Evolutionary conservation across 768 basidiomycete genomes (phyloP).

Genomic region (Pleurotus ostreatus): DNA sequence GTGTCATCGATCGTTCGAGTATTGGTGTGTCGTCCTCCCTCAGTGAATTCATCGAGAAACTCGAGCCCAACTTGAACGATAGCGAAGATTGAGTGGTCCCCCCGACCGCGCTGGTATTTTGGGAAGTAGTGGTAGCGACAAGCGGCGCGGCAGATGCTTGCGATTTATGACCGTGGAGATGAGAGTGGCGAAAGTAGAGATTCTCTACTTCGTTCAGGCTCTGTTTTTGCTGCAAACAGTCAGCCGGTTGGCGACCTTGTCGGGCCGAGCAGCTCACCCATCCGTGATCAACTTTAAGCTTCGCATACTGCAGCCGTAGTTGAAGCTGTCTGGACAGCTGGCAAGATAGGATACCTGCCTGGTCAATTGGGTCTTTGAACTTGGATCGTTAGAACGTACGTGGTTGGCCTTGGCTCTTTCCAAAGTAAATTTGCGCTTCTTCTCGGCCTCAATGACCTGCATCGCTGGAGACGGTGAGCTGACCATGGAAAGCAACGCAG

Average conservation of each 20-base stretch:
- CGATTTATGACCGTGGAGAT: conserved; percentile 36
- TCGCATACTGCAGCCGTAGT: conserved; percentile 71
- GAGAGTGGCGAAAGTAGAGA: conserved; percentile 73
- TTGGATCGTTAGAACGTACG: conserved; percentile 30
- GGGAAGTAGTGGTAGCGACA: neutral
- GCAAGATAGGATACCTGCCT: neutral
- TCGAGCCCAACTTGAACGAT: conserved; percentile 21
- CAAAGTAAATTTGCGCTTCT: conserved; percentile 45
- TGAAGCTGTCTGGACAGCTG: conserved; percentile 72
- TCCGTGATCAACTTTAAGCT: conserved; percentile 76
- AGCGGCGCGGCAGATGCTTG: conserved; percentile 18
- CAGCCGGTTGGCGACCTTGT: neutral
- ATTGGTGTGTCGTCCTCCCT: neutral
- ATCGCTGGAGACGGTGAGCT: conserved; percentile 13
- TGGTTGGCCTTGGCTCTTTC: conserved; percentile 57
- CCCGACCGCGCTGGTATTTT: neutral
- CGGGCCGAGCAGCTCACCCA: conserved; percentile 52
- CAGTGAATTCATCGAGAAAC: conserved; percentile 3
- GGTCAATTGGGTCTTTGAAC: neutral
- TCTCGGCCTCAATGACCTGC: conserved; percentile 33
- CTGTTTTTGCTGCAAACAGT: conserved; percentile 58
- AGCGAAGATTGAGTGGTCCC: conserved; percentile 21
- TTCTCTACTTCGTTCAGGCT: conserved; percentile 81
- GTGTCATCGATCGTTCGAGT: neutral
- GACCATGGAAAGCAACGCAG: neutral